Conservation (phyloP, 257 asterid genomes). For the Petrea volubilis region DNA sequence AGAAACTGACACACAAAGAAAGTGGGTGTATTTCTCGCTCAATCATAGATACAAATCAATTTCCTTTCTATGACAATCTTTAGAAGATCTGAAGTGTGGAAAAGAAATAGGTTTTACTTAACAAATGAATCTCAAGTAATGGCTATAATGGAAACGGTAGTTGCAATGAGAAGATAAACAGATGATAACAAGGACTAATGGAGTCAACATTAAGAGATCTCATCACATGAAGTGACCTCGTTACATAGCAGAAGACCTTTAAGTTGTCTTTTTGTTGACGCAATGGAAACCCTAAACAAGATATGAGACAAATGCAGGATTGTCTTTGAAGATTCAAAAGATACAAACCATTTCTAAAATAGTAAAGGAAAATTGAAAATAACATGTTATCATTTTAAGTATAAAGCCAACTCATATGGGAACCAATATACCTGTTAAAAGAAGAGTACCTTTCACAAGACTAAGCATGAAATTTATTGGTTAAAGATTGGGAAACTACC, state of each 20-base stretch:
- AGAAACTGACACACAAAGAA: not conserved
- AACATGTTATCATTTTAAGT: constrained; percentile 12
- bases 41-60: not conserved
- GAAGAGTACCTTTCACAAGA: constrained; percentile 9
- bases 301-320: not conserved
- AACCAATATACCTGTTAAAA: not conserved
- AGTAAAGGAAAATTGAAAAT: not conserved
- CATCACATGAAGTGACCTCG: not conserved
- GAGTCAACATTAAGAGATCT: not conserved
- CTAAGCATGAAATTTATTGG: constrained; percentile 17
- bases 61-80: not conserved
- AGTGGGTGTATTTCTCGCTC: not conserved
- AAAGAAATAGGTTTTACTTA: not conserved
- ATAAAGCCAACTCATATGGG: constrained; percentile 7
- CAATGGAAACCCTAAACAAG: constrained; percentile 3
- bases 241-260: not conserved
- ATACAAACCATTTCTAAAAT: not conserved
- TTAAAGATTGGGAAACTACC: constrained; percentile 45
- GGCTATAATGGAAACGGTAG: not conserved
- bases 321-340: not conserved
- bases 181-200: constrained; percentile 1
- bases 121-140: not conserved
- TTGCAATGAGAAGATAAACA: not conserved
- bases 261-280: not conserved
- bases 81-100: not conserved